Conservation (phyloP, 2,329 filamentous ascomycete genomes). For the Lachnellula subtilissima region DNA sequence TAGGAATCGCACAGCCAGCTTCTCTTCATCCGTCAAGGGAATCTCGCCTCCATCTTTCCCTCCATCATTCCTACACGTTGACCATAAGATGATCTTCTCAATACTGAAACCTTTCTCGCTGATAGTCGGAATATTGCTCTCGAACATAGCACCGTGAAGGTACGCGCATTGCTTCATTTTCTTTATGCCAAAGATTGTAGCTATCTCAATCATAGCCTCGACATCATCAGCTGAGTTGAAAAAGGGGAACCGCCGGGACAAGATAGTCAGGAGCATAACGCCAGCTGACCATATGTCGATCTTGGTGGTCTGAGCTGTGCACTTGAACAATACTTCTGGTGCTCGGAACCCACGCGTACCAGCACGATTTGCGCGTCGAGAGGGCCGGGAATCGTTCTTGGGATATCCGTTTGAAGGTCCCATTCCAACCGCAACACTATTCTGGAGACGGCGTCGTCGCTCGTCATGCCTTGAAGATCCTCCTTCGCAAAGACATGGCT, state of each 20-base stretch:
- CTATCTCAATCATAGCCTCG: constrained; percentile 95
- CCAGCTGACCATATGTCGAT: constrained; percentile 97
- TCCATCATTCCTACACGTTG: constrained; percentile 68
- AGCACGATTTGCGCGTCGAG: constrained; percentile 85
- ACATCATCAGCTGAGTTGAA: constrained; percentile 99
- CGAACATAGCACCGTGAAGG: constrained; percentile 85
- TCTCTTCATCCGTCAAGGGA: constrained; percentile 61
- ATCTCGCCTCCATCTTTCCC: constrained; percentile 44
- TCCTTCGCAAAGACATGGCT: constrained; percentile 74
- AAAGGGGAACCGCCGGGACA: constrained; percentile 91
- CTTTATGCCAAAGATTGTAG: constrained; percentile 83
- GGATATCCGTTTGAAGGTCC: constrained; percentile 66
- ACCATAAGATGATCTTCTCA: constrained; percentile 95
- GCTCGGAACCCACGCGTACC: constrained; percentile 94
- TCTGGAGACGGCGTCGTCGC: constrained; percentile 55
- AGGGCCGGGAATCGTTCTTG: constrained; percentile 82
- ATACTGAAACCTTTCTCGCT: constrained; percentile 79
- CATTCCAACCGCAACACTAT: constrained; percentile 53
- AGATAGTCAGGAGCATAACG: constrained; percentile 92
- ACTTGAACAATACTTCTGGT: constrained; percentile 95
- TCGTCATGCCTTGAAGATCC: constrained; percentile 46
- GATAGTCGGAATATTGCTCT: constrained; percentile 88
- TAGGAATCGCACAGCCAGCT: constrained; percentile 68
- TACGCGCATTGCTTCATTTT: constrained; percentile 79
- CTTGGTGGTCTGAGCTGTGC: constrained; percentile 86